Evolutionary conservation across 768 basidiomycete species (phyloP), one percentile per base, ranked within the genome.

Genomic region (Collybia nuda): DNA sequence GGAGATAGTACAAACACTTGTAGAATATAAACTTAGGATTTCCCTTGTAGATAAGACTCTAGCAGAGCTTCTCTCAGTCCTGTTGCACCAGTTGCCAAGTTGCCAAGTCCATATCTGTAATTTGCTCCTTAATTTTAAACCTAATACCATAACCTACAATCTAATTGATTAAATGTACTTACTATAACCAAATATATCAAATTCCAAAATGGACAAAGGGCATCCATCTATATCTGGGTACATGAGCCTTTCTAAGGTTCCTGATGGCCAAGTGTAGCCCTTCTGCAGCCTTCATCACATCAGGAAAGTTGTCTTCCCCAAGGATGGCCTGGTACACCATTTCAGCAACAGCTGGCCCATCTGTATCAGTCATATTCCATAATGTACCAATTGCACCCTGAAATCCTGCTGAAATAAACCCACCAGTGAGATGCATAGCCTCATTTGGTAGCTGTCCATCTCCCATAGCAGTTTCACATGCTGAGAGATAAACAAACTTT

Each of bases 381-480:
- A 74, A 66, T 37, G 73, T 75, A 6, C 57, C 71, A 18, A 75
- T 56, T 6, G 68, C 67, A 14, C 52, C 48, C 6, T 50, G 40
- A 22, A 56, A 61, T 8, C 57, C 59, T 9, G 59, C 57, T 11
- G 32, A 61, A 43, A 67, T 53, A 68, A 74, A 67, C 4, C 67
- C 68, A 2, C 68, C 68, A 0, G 70, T 63, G 8, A 73, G 56
- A 59, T 72, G 70, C 5, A 73, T 56, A 0, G 59, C 42, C 41
- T 56, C 43, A 9, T 61, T 55, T 15, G 55, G 40, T 14, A 58
- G 54, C 5, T 56, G 39, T 24, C 56, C 41, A n/a, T 57, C 55
- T 2, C 68, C 65, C n/a, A 48, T 60, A 0, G 69, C 69, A 11
- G 68, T 75, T 45, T 75, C 60, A 48, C 74, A 75, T 2, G 73